A percentile compares a stretch with the other conserved stretches of the same genome.
phyloP scores from a whole-genome alignment of 257 asterid species.

The Vinca minor region DNA sequence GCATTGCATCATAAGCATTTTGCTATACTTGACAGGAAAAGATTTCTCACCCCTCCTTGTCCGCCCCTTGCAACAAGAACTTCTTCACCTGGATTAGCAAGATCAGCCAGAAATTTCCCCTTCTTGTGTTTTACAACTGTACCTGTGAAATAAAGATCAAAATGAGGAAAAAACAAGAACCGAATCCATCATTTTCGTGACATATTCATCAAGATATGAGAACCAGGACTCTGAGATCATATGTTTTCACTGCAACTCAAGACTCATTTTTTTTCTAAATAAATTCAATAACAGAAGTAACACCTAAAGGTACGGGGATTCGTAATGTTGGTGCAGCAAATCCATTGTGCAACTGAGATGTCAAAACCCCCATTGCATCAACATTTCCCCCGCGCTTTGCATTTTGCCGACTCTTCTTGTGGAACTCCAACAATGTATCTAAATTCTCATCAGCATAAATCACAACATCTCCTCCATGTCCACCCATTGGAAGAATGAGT shows the following conservation, averaged over 20 bases:
- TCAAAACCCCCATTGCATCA: constrained; percentile 78
- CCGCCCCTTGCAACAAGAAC: constrained; percentile 95
- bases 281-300: background rate
- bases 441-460: constrained; percentile 74
- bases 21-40: constrained; percentile 17
- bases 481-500: constrained; percentile 77
- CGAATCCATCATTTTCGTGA: background rate
- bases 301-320: constrained; percentile 89
- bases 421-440: constrained; percentile 78
- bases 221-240: background rate
- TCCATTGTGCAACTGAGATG: constrained; percentile 67
- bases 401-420: constrained; percentile 45
- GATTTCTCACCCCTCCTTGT: constrained; percentile 84
- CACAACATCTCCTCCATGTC: constrained; percentile 80
- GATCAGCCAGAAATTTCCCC: constrained; percentile 87
- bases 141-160: constrained; percentile 36
- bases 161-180: constrained; percentile 1
- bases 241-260: background rate
- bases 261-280: background rate
- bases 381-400: constrained; percentile 97
- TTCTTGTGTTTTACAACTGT: constrained; percentile 84
- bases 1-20: constrained; percentile 2
- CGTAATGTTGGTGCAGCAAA: constrained; percentile 60
- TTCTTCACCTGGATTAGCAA: constrained; percentile 79
- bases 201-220: background rate